phyloP scores from a whole-genome alignment of 495 filamentous ascomycete species.

The Xylona heveae region DNA sequence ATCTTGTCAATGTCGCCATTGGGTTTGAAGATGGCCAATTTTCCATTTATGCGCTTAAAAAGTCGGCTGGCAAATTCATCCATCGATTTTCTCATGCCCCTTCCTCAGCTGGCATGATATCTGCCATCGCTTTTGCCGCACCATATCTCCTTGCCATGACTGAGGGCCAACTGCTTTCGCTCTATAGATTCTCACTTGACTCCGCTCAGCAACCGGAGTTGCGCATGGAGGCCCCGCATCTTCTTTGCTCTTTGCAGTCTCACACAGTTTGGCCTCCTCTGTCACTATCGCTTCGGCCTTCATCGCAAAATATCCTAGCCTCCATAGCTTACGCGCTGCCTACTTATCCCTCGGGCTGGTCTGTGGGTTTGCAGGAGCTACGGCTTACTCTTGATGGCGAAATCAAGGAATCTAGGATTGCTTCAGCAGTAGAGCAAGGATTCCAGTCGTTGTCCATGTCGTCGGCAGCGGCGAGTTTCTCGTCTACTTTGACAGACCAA shows the following conservation, averaged over 20 bases:
- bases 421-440: slow-evolving; percentile 20
- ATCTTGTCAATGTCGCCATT: slow-evolving; percentile 32
- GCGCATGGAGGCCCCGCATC: slow-evolving; percentile 20
- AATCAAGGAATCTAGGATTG: slow-evolving; percentile 32
- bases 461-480: slow-evolving; percentile 3
- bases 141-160: slow-evolving; percentile 69
- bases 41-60: slow-evolving; percentile 39
- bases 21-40: slow-evolving; percentile 67
- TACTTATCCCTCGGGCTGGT: slow-evolving; percentile 54
- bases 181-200: slow-evolving; percentile 26
- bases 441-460: slow-evolving; percentile 14
- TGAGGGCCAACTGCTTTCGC: slow-evolving; percentile 41
- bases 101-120: slow-evolving; percentile 40
- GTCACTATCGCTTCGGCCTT: slow-evolving; percentile 52
- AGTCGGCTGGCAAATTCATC: slow-evolving; percentile 18
- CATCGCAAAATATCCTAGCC: slow-evolving; percentile 36
- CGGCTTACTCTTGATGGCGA: slow-evolving; percentile 32
- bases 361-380: slow-evolving; percentile 75
- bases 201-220: neutral
- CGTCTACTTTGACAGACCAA: slow-evolving; percentile 3
- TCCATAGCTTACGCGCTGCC: slow-evolving; percentile 71
- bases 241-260: slow-evolving; percentile 66
- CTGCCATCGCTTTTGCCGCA: slow-evolving; percentile 47
- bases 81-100: slow-evolving; percentile 30
- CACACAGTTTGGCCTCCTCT: slow-evolving; percentile 61